phyloP scores from a whole-genome alignment of 306 rosid genomes.

The Casuarina equisetifolia region DNA sequence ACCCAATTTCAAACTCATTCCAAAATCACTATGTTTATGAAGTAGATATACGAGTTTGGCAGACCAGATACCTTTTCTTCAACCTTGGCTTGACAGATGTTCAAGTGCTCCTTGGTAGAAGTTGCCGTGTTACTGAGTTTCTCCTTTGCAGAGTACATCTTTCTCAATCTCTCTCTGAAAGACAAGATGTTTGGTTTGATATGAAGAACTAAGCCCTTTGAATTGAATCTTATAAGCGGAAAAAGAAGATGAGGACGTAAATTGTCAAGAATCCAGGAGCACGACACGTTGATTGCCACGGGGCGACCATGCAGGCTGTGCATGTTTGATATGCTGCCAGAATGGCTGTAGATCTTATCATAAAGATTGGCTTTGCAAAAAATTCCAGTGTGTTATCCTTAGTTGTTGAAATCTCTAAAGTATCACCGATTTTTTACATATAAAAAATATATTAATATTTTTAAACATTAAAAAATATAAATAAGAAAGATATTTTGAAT shows the following conservation, averaged over 20 bases:
- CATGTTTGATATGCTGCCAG: not conserved
- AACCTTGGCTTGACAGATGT: slow-evolving; percentile 50
- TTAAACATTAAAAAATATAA: too few species aligned
- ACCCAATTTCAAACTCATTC: not conserved
- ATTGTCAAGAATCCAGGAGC: not conserved
- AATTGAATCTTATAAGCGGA: not conserved
- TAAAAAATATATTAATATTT: too few species aligned
- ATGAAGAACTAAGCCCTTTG: not conserved
- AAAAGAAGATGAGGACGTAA: not conserved
- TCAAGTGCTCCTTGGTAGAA: slow-evolving; percentile 51
- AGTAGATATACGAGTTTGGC: too few species aligned
- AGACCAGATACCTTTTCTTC: slow-evolving; percentile 47
- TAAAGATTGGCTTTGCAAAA: too few species aligned
- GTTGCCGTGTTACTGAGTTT: slow-evolving; percentile 54
- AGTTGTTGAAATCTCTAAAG: too few species aligned
- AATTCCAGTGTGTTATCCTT: too few species aligned
- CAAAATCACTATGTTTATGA: too few species aligned
- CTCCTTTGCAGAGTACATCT: slow-evolving; percentile 61
- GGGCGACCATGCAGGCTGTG: not conserved
- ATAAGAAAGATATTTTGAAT: too few species aligned
- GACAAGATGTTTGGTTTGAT: not conserved
- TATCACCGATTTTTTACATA: too few species aligned
- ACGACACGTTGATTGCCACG: not conserved
- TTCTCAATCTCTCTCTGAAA: not conserved
- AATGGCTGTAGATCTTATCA: not conserved